A percentile compares a stretch with the other conserved stretches of the same genome.
These are phyloP conservation scores for Linnemannia schmuckeri DNA, from an alignment of 192 early-diverging fungal species.

Conservation along the genomic window DNA sequence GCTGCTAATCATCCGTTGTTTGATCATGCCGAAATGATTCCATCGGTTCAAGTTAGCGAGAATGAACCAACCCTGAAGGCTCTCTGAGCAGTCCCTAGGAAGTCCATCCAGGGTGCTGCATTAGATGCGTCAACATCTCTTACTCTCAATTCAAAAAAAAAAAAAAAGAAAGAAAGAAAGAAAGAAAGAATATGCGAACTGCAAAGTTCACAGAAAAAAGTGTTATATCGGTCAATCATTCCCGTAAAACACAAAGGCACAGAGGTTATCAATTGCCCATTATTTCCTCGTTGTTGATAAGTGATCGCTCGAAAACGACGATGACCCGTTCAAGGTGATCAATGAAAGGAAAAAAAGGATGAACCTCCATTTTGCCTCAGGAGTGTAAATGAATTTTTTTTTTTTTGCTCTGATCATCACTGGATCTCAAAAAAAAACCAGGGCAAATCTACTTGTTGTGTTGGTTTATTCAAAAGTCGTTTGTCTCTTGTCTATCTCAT, in stretches of 20 bases:
- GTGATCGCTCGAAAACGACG: no score
- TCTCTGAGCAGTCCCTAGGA: constrained; percentile 54
- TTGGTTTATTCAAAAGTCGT: no score
- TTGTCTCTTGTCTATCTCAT: background rate
- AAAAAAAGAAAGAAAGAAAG: constrained; percentile 5
- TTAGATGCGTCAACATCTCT: constrained; percentile 58
- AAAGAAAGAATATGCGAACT: no score
- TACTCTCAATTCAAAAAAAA: background rate
- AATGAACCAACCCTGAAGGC: constrained; percentile 47
- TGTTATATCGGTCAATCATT: no score
- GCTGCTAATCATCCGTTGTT: constrained; percentile 60
- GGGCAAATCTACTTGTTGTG: background rate
- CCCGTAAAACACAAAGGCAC: no score
- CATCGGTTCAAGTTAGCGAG: constrained; percentile 58
- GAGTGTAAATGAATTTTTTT: no score
- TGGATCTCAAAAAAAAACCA: background rate
- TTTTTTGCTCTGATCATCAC: no score
- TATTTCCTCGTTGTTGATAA: background rate
- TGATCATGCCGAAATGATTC: constrained; percentile 32
- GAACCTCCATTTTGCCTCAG: no score
- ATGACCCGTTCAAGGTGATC: no score
- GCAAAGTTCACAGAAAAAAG: background rate
- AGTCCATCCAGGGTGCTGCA: constrained; percentile 46
- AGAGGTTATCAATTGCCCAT: no score
- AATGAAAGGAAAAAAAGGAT: no score